Evolutionary conservation across 345 rosid genomes (phyloP).

Genomic region (Raphanus raphanistrum): DNA sequence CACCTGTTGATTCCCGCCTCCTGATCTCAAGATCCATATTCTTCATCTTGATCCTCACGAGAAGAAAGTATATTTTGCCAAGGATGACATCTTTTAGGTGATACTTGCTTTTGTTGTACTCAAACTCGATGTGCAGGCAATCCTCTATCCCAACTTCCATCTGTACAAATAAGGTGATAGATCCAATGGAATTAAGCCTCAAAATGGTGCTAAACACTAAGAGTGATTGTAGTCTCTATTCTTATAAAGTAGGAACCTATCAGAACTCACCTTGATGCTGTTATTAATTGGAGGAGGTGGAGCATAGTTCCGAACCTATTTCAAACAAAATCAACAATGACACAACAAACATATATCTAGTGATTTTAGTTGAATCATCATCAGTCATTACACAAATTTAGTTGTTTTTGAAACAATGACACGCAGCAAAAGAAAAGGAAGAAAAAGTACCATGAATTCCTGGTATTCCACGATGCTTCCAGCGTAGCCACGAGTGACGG

Average conservation of each 20-base stretch:
- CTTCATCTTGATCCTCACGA: conserved; percentile 97
- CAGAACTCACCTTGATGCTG: conserved; percentile 80
- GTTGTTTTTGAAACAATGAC: neutral
- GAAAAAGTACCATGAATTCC: conserved; percentile 68
- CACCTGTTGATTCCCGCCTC: conserved; percentile 94
- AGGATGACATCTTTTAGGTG: conserved; percentile 95
- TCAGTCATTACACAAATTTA: neutral
- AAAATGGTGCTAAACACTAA: neutral
- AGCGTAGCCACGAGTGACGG: conserved; percentile 82
- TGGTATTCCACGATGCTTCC: conserved; percentile 92
- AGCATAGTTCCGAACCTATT: conserved; percentile 79
- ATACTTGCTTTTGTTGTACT: conserved; percentile 99
- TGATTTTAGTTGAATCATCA: neutral
- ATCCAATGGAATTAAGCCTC: conserved; percentile 4
- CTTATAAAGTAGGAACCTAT: conserved; percentile 1
- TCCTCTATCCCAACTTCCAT: conserved; percentile 99
- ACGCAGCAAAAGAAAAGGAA: conserved; percentile 4
- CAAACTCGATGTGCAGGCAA: conserved; percentile 97
- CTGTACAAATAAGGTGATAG: conserved; percentile 45
- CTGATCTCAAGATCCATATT: conserved; percentile 99
- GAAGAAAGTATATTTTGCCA: conserved; percentile 97
- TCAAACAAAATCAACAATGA: conserved; percentile 8
- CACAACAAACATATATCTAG: neutral
- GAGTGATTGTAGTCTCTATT: neutral
- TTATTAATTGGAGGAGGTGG: conserved; percentile 78